Percentiles rank a stretch among this genome's conserved stretches.
These are phyloP conservation scores for Ophiocordyceps robertsii DNA, from an alignment of 2,329 filamentous ascomycete species.

Conservation along the genomic window DNA sequence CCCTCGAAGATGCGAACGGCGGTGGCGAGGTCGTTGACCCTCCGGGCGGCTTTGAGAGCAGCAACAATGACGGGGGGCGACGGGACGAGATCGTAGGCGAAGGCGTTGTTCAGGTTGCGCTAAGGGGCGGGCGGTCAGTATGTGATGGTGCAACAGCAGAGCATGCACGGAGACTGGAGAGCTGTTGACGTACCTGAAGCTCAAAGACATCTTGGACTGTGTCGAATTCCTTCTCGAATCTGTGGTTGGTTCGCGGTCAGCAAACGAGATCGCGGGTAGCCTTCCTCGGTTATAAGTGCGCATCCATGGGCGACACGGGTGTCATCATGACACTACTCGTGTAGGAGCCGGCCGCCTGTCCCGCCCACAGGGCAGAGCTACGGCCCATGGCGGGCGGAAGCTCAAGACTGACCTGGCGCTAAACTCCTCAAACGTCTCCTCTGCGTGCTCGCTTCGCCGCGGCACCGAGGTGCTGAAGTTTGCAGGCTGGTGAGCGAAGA, in stretches of 20 bases:
- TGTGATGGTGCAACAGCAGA: background rate
- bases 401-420: conserved; percentile 66
- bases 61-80: conserved; percentile 82
- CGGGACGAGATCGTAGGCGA: conserved; percentile 98
- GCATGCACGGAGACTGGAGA: too few species aligned
- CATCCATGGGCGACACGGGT: background rate
- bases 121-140: conserved; percentile 9
- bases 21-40: conserved; percentile 97
- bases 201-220: conserved; percentile 97
- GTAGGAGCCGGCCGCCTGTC: background rate
- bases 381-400: background rate
- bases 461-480: conserved; percentile 51
- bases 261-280: background rate
- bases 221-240: conserved; percentile 99
- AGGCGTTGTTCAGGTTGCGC: conserved; percentile 98
- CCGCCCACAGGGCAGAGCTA: background rate
- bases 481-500: conserved; percentile 25
- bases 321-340: background rate
- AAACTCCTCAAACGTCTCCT: conserved; percentile 99
- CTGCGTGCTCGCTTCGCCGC: conserved; percentile 54
- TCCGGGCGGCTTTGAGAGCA: conserved; percentile 82
- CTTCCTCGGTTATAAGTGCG: conserved; percentile 1
- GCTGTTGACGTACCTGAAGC: conserved; percentile 65
- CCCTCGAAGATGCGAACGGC: conserved; percentile 98
- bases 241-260: conserved; percentile 26